A percentile compares a stretch with the other conserved stretches of the same genome.
These are phyloP conservation scores for Coemansia sp. DNA, from an alignment of 192 early-diverging fungal species.

Conservation along the genomic window DNA sequence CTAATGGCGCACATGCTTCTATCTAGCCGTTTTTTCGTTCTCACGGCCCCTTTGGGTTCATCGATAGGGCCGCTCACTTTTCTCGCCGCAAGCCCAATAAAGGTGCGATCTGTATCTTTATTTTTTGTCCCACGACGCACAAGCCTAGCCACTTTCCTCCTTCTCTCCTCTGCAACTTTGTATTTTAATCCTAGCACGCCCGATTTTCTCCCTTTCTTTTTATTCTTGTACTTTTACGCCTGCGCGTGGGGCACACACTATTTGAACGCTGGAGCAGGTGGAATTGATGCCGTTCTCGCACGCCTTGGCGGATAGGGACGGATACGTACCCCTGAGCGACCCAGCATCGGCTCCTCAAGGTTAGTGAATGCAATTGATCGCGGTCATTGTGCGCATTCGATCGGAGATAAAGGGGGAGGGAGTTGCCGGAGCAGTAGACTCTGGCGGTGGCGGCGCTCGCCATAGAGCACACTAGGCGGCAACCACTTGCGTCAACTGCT, in stretches of 20 bases:
- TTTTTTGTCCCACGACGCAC: neutral
- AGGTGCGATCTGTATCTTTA: neutral
- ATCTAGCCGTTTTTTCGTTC: neutral
- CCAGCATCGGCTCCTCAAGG: conserved; percentile 20
- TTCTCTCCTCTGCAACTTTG: neutral
- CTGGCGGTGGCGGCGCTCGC: neutral
- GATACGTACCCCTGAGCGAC: conserved; percentile 26
- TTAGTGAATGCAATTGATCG: conserved; percentile 1
- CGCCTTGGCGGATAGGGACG: conserved; percentile 26
- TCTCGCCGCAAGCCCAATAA: neutral
- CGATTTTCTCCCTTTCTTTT: neutral
- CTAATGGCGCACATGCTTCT: neutral
- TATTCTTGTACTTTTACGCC: conserved; percentile 4
- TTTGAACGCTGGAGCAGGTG: neutral
- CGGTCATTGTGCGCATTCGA: neutral
- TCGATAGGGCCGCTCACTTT: neutral
- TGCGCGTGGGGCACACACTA: neutral
- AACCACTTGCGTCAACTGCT: neutral
- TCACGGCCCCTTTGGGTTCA: neutral
- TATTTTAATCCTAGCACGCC: neutral
- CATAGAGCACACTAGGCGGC: neutral
- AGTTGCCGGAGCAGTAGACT: neutral
- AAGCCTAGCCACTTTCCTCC: neutral
- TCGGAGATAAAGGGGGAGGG: neutral
- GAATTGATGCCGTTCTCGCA: conserved; percentile 9